Evolutionary conservation across 768 basidiomycete species (phyloP), one percentile per base, ranked within the genome.

Genomic region (Cyathus striatus): DNA sequence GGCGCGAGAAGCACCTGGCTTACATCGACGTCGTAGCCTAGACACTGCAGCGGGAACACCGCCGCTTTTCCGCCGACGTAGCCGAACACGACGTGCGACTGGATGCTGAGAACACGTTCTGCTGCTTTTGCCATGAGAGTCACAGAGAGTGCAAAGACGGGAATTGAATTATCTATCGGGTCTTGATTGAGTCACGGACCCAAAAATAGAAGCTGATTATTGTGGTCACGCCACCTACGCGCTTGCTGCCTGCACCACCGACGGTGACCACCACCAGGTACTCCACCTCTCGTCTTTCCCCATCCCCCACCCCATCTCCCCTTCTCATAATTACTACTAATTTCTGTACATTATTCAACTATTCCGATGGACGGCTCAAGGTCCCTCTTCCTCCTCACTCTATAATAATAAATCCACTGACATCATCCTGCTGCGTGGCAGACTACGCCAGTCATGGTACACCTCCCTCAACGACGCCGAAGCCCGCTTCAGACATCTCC

Each of bases 1-100:
- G 35, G 23, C 30, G 24, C 37, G 48, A 45, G 44, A 39, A 65
- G n/a, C n/a, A n/a, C n/a, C n/a, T n/a, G n/a, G n/a, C 77, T 63
- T 61, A 90, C 91, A 70, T 99, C 96, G 35, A 98, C 94, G 51
- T 99, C 92, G 63, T 86, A 98, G 9, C 92, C 95, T 35, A 98
- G 77, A 47, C 73, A 90, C 72, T 79, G 95, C 50, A 80, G 79
- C 1, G 85, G 83, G 53, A 86, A 87, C 4, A 81, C 75, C 0
- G 86, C 84, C 6, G 84, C 85, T 58, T 87, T 88, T 21, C 83
- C 83, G 45, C 94, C 95, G 5, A 94, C 95, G 55, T 95, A 97
- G 38, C 95, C 95, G 50, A 83, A 90, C 7, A 86, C 80, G 45
- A 97, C 95, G 55, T 97, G 95, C 2, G 88, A 91, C 54, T 98